Percentiles rank a stretch among this genome's conserved stretches.
Evolutionary conservation across 352 stramenopile species (phyloP).

Genomic region (Phytophthora foliorum): DNA sequence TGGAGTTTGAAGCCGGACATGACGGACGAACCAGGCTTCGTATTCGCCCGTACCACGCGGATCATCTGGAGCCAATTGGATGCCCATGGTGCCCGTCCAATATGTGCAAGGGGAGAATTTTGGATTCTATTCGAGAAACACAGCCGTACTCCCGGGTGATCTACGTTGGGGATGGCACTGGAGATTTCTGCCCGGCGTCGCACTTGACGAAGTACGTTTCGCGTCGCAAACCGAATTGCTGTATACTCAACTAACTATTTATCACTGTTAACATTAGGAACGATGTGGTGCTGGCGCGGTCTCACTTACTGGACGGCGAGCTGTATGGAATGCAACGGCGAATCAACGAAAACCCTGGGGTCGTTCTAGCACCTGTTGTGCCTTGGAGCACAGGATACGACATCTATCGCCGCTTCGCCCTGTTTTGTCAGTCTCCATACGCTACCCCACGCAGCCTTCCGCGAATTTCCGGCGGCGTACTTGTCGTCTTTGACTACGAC

Average conservation of each 20-base stretch:
- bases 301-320: slow-evolving; percentile 34
- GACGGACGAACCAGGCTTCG: slow-evolving; percentile 42
- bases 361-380: slow-evolving; percentile 48
- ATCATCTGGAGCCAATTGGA: slow-evolving; percentile 48
- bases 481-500: slow-evolving; percentile 89
- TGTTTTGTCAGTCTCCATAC: slow-evolving; percentile 35
- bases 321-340: slow-evolving; percentile 46
- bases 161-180: slow-evolving; percentile 78
- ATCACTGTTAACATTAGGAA: slow-evolving; percentile 25
- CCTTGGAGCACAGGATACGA: slow-evolving; percentile 63
- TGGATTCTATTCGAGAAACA: slow-evolving; percentile 59
- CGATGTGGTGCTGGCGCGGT: slow-evolving; percentile 65
- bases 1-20: slow-evolving; percentile 42
- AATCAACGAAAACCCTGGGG: slow-evolving; percentile 46
- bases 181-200: slow-evolving; percentile 70
- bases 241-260: not conserved
- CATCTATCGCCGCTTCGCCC: slow-evolving; percentile 49
- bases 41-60: slow-evolving; percentile 65
- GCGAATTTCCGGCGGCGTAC: slow-evolving; percentile 33
- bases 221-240: not conserved
- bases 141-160: slow-evolving; percentile 56
- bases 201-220: slow-evolving; percentile 54
- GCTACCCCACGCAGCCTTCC: slow-evolving; percentile 6
- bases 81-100: slow-evolving; percentile 73
- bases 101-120: slow-evolving; percentile 83